These are phyloP conservation scores for Theobroma cacao DNA, from an alignment of 345 rosid species.

Conservation along the genomic window DNA sequence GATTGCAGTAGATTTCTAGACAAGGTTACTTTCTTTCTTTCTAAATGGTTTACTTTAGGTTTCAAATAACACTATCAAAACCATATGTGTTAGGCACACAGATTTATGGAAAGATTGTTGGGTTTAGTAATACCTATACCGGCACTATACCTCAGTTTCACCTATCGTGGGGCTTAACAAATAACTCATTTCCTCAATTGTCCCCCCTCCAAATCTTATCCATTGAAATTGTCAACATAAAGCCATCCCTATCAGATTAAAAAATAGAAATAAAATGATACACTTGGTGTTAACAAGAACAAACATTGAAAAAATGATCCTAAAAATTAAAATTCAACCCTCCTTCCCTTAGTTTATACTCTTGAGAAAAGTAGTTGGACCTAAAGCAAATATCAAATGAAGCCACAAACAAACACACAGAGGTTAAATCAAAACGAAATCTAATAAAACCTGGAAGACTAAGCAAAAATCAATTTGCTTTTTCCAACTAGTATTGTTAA, in stretches of 20 bases:
- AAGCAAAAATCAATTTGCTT: not conserved
- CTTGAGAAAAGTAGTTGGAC: not conserved
- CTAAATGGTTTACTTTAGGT: not conserved
- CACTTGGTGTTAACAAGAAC: not conserved
- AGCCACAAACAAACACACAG: not conserved
- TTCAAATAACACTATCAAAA: not conserved
- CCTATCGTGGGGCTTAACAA: too few species aligned
- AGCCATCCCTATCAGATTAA: not conserved
- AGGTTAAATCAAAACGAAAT: not conserved
- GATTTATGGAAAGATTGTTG: not conserved
- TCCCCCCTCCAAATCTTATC: not conserved
- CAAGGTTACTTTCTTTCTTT: not conserved
- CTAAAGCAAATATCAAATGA: too few species aligned
- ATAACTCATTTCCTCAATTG: too few species aligned
- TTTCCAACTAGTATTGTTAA: not conserved
- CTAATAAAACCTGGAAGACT: not conserved
- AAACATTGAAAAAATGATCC: not conserved
- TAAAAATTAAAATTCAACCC: not conserved
- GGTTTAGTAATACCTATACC: not conserved
- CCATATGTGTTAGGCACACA: conserved; percentile 4
- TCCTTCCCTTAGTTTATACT: not conserved
- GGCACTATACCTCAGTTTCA: not conserved
- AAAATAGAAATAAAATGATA: not conserved
- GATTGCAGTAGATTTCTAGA: not conserved
- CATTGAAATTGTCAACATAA: not conserved